Base-by-base conservation (phyloP, 768 basidiomycete genomes). In the Chlorophyllum brunneum region DNA sequence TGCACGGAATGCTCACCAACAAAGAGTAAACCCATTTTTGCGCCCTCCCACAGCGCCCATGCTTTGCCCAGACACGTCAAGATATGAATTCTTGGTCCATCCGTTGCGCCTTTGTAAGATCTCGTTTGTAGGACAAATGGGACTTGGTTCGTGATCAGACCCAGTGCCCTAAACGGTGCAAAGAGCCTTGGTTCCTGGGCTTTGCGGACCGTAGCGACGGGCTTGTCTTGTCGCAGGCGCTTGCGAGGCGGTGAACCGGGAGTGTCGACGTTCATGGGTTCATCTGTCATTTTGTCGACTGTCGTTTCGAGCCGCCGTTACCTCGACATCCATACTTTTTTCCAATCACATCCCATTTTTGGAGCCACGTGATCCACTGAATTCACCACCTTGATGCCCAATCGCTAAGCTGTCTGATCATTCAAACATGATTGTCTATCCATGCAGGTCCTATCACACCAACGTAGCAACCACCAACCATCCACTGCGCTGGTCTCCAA, bases 11-110 rank as follows among this genome's bases (percentile, higher is more conserved):
- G 80, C 92, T 72, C 68, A 92, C 95, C 92, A 55, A 95, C 93
- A 65, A 99, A 98, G 31, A 98, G 76, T 51, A 98, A 70, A 27
- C 76, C 78, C 91, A 98, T 94, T 69, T 87, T 93, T 23, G 85
- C 89, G 18, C 92, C 95, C 60, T 97, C 93, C 95, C 95, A 98
- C 62, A 97, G 73, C 15, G 93, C 90, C 95, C 95, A 98, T 58
- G 89, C 82, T 53, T 74, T 81, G 5, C 95, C 95, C 6, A 98
- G 69, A 61, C 90, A 94, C 9, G 92, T 95, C 29, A 97, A 68
- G 37, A 98, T 71, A 56, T 92, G 87, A 52, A 95, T 75, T 41
- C 82, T 80, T 0, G 95, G 93, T 2, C 88, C 90, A 16, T 87
- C 86, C 1, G 89, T 81, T 18, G 91, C 82, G 22, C 91, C 91